A percentile compares a stretch with the other conserved stretches of the same genome.
Evolutionary conservation across 371 early-diverging fungal genomes (phyloP).

Genomic region (Mycotypha africana): DNA sequence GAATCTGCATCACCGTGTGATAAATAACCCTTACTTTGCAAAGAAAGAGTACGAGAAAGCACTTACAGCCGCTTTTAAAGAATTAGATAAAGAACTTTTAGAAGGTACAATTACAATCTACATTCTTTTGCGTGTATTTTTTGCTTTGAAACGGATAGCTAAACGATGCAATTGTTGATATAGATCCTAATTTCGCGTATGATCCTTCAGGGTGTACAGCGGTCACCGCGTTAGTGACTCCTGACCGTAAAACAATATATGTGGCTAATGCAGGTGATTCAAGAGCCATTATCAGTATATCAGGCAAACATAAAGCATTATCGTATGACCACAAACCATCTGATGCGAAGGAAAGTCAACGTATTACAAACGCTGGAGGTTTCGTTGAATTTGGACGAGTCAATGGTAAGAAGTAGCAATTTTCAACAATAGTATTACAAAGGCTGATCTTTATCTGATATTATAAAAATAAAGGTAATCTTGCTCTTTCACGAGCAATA

Average conservation of each 20-base stretch:
- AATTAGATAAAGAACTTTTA: constrained; percentile 74
- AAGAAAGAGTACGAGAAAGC: constrained; percentile 65
- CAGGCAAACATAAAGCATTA: constrained; percentile 73
- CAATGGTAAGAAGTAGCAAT: constrained; percentile 61
- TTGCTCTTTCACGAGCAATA: constrained; percentile 93
- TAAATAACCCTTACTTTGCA: constrained; percentile 56
- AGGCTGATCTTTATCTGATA: neutral
- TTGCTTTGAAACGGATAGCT: no score
- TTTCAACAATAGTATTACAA: neutral
- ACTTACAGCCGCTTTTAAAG: constrained; percentile 77
- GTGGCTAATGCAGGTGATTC: constrained; percentile 96
- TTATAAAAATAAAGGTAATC: constrained; percentile 52
- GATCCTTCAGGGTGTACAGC: constrained; percentile 96
- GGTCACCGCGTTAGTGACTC: constrained; percentile 50
- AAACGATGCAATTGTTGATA: no score
- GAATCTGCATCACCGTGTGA: constrained; percentile 70
- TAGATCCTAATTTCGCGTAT: constrained; percentile 63
- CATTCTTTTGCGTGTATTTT: neutral
- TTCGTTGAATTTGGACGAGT: constrained; percentile 96
- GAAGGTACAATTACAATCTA: constrained; percentile 43
- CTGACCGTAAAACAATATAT: constrained; percentile 26
- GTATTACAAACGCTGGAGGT: constrained; percentile 90
- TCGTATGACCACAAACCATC: constrained; percentile 94
- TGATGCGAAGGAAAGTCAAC: constrained; percentile 70
- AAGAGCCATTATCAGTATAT: constrained; percentile 74